Percentiles rank a stretch among this genome's conserved stretches.
phyloP scores from a whole-genome alignment of 306 rosid genomes.

The Vigna radiata region DNA sequence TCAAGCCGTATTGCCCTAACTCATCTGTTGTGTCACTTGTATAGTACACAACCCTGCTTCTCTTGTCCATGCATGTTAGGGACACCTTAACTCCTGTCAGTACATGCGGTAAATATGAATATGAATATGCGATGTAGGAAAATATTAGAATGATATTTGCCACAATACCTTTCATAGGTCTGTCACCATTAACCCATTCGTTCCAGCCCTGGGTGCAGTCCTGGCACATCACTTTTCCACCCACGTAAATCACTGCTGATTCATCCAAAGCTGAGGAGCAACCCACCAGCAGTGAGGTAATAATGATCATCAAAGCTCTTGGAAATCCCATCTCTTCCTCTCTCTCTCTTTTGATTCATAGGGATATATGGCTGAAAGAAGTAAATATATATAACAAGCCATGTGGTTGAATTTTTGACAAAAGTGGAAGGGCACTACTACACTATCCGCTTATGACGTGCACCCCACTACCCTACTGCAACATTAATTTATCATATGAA shows the following conservation, averaged over 20 bases:
- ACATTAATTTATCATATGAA: background rate
- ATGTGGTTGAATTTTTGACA: slow-evolving; percentile 12
- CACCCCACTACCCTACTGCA: slow-evolving; percentile 33
- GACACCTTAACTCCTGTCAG: slow-evolving; percentile 70
- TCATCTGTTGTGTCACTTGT: slow-evolving; percentile 77
- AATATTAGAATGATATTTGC: background rate
- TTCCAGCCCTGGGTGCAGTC: slow-evolving; percentile 84
- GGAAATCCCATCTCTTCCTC: slow-evolving; percentile 43
- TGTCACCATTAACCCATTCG: slow-evolving; percentile 67
- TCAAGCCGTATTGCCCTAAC: slow-evolving; percentile 63
- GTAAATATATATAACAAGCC: slow-evolving; percentile 26
- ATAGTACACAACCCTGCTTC: slow-evolving; percentile 64
- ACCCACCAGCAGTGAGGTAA: slow-evolving; percentile 48
- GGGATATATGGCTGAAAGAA: slow-evolving; percentile 26
- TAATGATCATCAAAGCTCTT: slow-evolving; percentile 41
- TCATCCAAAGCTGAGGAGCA: slow-evolving; percentile 46
- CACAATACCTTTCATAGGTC: slow-evolving; percentile 67
- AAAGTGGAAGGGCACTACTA: slow-evolving; percentile 47
- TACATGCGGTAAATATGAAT: background rate
- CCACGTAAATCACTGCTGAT: slow-evolving; percentile 52
- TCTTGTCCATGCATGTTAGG: slow-evolving; percentile 72
- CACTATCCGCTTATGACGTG: slow-evolving; percentile 42
- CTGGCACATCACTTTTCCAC: slow-evolving; percentile 85
- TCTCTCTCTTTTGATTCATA: background rate
- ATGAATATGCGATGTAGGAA: background rate